Conservation (phyloP, 2,329 filamentous ascomycete species). For the Curvularia lunata region DNA sequence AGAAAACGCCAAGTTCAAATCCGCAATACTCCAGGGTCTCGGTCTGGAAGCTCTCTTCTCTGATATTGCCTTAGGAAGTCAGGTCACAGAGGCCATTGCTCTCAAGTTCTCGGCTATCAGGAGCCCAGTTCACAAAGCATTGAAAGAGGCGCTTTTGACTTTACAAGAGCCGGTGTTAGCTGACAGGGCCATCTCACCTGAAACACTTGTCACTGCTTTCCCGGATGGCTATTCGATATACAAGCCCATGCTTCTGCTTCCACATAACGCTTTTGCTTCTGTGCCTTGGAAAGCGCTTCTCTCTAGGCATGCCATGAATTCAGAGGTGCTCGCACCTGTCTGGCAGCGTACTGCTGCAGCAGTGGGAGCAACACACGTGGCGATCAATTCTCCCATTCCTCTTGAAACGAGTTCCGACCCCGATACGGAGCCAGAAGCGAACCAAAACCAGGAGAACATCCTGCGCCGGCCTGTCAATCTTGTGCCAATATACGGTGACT, state of each 20-base stretch:
- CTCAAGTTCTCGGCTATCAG: background rate
- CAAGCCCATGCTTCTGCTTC: slow-evolving; percentile 63
- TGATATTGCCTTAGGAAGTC: slow-evolving; percentile 23
- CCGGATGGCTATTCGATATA: slow-evolving; percentile 61
- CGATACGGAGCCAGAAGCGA: background rate
- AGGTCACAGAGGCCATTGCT: background rate
- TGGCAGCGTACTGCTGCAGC: slow-evolving; percentile 42
- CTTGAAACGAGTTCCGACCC: slow-evolving; percentile 19
- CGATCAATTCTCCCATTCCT: slow-evolving; percentile 64
- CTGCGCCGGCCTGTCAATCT: slow-evolving; percentile 76
- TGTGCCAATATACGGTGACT: slow-evolving; percentile 73
- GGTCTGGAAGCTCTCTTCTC: slow-evolving; percentile 16
- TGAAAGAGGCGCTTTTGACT: slow-evolving; percentile 22
- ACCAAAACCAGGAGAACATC: slow-evolving; percentile 60
- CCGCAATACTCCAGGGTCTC: slow-evolving; percentile 15
- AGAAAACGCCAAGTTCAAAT: background rate
- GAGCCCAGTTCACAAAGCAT: slow-evolving; percentile 34
- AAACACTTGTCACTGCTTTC: slow-evolving; percentile 30
- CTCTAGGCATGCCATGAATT: slow-evolving; percentile 29
- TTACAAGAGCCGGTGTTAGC: slow-evolving; percentile 23
- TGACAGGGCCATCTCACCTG: slow-evolving; percentile 22
- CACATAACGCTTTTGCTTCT: slow-evolving; percentile 53
- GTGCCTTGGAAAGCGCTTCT: slow-evolving; percentile 46
- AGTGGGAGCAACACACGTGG: slow-evolving; percentile 62
- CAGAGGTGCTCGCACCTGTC: slow-evolving; percentile 30